Percentiles rank a stretch among this genome's conserved stretches.
Conservation (phyloP, 2,329 filamentous ascomycete species). For the Neofusicoccum sp. region DNA sequence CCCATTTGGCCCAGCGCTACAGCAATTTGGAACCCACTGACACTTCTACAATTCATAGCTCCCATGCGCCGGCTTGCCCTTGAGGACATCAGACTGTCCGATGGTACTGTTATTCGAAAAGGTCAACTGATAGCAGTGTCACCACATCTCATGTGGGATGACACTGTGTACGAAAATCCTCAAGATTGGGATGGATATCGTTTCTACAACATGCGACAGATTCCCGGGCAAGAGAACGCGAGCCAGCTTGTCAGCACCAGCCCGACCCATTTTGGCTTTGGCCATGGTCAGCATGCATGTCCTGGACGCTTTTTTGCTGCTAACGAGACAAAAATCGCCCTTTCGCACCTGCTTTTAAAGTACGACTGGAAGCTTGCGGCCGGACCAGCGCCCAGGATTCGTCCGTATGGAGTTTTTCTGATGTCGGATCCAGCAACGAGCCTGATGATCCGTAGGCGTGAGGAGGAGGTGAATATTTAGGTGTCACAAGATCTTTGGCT, state of each 20-base stretch:
- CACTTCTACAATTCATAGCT: too few species aligned
- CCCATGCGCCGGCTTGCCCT: conserved; percentile 27
- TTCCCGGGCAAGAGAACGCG: conserved; percentile 15
- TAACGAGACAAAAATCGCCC: conserved; percentile 19
- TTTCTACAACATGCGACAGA: conserved; percentile 19
- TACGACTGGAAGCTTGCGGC: conserved; percentile 8
- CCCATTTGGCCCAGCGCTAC: too few species aligned
- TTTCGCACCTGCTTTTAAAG: conserved; percentile 19
- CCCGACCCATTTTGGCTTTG: conserved; percentile 23
- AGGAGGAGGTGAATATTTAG: not conserved
- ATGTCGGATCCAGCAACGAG: not conserved
- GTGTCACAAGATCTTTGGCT: too few species aligned
- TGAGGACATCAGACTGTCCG: conserved; percentile 26
- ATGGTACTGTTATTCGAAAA: conserved; percentile 28
- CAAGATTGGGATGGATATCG: conserved; percentile 20
- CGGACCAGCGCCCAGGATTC: not conserved
- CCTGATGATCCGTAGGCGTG: not conserved
- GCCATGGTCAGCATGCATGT: conserved; percentile 20
- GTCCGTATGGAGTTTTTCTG: not conserved
- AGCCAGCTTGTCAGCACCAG: conserved; percentile 18
- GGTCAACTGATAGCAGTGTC: conserved; percentile 20
- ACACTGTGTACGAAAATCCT: conserved; percentile 17
- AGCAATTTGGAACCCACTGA: too few species aligned
- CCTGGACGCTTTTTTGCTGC: conserved; percentile 21
- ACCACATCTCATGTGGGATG: conserved; percentile 4